Base-by-base conservation (phyloP, 2,329 filamentous ascomycete genomes). In the Sporothrix variecibatus region DNA sequence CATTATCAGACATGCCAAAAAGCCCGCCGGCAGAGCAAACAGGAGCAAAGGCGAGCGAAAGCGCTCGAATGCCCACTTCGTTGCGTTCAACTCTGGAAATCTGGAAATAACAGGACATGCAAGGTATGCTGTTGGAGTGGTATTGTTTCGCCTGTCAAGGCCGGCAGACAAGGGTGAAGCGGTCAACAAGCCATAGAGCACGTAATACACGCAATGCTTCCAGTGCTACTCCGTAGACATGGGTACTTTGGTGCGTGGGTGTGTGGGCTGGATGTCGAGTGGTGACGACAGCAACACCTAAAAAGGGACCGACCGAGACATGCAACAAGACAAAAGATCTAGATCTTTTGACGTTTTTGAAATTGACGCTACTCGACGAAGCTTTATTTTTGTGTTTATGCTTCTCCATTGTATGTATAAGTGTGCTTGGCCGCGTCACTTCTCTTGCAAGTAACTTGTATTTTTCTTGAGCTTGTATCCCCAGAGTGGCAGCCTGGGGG, bases 331-430 rank as follows among this genome's bases (percentile, higher is more conserved):
- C 23, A 20, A 34, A 23, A 68, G 40, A 17, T 51, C 65, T 51
- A 51, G 65, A 68, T 68, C 65, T 51, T 68, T 49, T 43, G 15
- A 17, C 26, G 26, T n/a, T 46, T 43, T 67, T 51, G 65, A n/a
- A 43, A 17, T 28, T 15, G 7, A 34, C 43, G 65, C 65, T 51
- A 68, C 43, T 68, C 65, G 43, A 68, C 20, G 46, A 34, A 68
- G 65, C 43, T 68, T 68, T 12, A 23, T 34, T 4, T 49, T 20
- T 49, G 43, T 49, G 43, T 51, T 34, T 51, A 68, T 20, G 26
- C 43, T 34, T 31, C 38, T 43, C 62, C 62, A 8, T 26, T 26
- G 5, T 6, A 17, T 46, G 34, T 26, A 2, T 6, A 26, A 65
- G 34, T 7, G 12, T 65, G 62, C 62, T 67, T 43, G 56, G 62